Evolutionary conservation across 2,329 filamentous ascomycete species (phyloP).

Genomic region (Penicillium janthinellum): DNA sequence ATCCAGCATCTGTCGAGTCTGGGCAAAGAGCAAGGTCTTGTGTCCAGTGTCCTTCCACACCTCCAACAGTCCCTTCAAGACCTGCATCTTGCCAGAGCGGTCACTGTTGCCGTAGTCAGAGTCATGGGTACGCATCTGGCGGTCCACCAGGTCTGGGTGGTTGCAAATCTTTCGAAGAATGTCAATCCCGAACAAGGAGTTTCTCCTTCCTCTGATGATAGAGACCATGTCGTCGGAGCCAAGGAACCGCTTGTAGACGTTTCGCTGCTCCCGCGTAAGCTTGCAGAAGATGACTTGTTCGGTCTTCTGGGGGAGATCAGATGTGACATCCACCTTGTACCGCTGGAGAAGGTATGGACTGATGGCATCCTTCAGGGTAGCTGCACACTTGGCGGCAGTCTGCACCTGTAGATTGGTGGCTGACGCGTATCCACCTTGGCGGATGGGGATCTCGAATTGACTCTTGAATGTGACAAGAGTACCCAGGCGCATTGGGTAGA

Average conservation of each 20-base stretch:
- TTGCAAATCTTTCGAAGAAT: slow-evolving; percentile 96
- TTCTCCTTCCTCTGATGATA: slow-evolving; percentile 72
- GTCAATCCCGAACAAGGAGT: slow-evolving; percentile 87
- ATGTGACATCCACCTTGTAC: slow-evolving; percentile 89
- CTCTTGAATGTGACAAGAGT: slow-evolving; percentile 87
- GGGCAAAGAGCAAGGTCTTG: slow-evolving; percentile 90
- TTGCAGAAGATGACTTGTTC: slow-evolving; percentile 97
- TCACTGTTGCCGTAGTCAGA: slow-evolving; percentile 71
- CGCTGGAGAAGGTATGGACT: slow-evolving; percentile 90
- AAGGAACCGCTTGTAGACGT: slow-evolving; percentile 79
- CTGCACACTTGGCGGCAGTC: slow-evolving; percentile 90
- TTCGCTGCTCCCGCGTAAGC: slow-evolving; percentile 75
- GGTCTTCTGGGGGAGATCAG: slow-evolving; percentile 91
- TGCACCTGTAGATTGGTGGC: slow-evolving; percentile 92
- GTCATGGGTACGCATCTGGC: slow-evolving; percentile 60
- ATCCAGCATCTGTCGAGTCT: slow-evolving; percentile 92
- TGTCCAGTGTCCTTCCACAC: slow-evolving; percentile 92
- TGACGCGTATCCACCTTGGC: slow-evolving; percentile 90
- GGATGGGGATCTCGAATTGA: slow-evolving; percentile 92
- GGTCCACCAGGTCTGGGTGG: slow-evolving; percentile 85
- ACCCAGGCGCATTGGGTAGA: slow-evolving; percentile 93
- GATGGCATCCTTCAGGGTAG: slow-evolving; percentile 90
- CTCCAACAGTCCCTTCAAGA: slow-evolving; percentile 82
- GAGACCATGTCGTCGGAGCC: slow-evolving; percentile 81
- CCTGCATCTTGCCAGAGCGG: slow-evolving; percentile 94